phyloP scores from a whole-genome alignment of 805 yeast species.

The Hyphopichia homilentoma region DNA sequence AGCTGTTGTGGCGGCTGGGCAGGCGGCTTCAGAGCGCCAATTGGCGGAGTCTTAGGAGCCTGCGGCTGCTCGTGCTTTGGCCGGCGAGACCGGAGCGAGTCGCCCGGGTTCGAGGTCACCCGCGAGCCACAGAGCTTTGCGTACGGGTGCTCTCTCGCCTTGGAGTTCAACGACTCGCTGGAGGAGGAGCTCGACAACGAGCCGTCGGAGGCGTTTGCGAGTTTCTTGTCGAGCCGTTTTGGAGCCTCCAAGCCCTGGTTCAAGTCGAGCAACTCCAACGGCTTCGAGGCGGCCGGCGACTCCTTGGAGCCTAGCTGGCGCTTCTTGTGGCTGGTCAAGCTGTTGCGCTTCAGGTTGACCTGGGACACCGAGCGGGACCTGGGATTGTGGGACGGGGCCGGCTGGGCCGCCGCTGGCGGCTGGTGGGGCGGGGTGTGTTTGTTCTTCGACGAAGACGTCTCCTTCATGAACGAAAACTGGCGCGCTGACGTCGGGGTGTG shows the following conservation, averaged over 20 bases:
- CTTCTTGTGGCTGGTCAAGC: neutral
- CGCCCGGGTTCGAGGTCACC: neutral
- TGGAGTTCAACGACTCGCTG: neutral
- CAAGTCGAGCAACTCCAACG: no score
- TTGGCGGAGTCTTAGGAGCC: neutral
- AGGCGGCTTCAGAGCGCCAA: neutral
- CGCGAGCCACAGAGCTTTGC: no score
- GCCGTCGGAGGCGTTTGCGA: no score
- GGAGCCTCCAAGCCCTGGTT: no score
- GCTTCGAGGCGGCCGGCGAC: neutral
- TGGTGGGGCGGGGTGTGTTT: constrained; percentile 16
- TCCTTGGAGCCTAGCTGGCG: neutral
- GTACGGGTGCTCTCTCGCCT: neutral
- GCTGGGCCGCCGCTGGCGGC: constrained; percentile 1
- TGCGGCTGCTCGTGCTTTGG: neutral
- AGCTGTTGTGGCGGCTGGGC: no score
- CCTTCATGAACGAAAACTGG: constrained; percentile 37
- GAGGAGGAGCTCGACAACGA: neutral
- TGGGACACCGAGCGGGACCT: constrained; percentile 1
- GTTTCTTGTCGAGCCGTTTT: no score
- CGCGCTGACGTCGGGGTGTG: constrained; percentile 2
- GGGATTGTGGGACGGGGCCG: constrained; percentile 1
- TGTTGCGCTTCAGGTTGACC: neutral
- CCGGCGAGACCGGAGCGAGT: neutral
- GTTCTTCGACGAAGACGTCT: constrained; percentile 34